Evolutionary conservation across 2,329 filamentous ascomycete genomes (phyloP).

Genomic region (Magnaporthiopsis rhizophila): DNA sequence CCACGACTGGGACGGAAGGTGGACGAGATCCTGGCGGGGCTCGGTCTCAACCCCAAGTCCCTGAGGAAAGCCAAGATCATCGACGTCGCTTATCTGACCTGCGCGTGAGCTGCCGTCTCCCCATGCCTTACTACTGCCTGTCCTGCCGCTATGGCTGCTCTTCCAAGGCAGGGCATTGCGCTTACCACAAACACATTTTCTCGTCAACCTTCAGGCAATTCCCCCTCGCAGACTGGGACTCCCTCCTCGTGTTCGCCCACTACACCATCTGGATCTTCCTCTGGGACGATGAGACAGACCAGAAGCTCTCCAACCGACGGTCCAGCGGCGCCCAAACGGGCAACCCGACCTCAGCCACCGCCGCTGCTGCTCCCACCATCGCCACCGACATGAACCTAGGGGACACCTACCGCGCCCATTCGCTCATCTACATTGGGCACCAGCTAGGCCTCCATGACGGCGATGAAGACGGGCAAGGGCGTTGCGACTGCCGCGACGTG

Average conservation of each 20-base stretch:
- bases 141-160: too few relatives aligned
- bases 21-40: background rate
- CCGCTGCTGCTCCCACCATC: conserved; percentile 6
- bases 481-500: background rate
- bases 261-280: conserved; percentile 15
- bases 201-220: conserved; percentile 1
- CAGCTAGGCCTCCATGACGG: conserved; percentile 7
- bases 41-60: background rate
- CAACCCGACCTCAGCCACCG: too few relatives aligned
- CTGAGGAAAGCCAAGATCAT: background rate
- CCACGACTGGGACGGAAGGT: background rate
- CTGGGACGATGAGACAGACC: conserved; percentile 14
- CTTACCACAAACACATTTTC: background rate
- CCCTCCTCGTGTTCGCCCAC: conserved; percentile 9
- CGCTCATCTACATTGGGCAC: conserved; percentile 7
- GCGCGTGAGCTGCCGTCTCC: background rate
- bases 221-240: conserved; percentile 8
- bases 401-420: conserved; percentile 11
- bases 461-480: too few relatives aligned
- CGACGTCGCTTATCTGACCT: background rate
- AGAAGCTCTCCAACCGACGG: background rate
- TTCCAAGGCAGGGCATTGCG: background rate
- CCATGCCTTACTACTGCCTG: too few relatives aligned
- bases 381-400: conserved; percentile 1
- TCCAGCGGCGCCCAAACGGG: background rate